Percentiles rank a stretch among this genome's conserved stretches.
phyloP scores from a whole-genome alignment of 176 grass and related monocot genomes.

The Lolium perenne region DNA sequence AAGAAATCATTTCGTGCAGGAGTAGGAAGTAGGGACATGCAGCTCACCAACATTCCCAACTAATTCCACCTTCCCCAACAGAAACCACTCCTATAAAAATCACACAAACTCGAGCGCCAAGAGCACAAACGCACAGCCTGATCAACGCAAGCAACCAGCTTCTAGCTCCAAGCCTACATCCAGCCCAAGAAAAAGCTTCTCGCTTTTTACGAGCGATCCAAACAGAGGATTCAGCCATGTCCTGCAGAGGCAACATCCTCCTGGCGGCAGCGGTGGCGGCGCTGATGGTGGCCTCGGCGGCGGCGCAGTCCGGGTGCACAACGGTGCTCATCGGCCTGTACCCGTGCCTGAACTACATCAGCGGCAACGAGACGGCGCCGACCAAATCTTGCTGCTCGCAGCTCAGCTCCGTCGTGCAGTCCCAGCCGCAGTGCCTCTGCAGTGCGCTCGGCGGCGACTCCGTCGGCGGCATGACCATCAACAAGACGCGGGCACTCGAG shows the following conservation, averaged over 20 bases:
- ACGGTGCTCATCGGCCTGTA: conserved; percentile 65
- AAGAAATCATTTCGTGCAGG: neutral
- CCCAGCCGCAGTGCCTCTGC: conserved; percentile 80
- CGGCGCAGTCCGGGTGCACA: conserved; percentile 71
- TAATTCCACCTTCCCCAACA: neutral
- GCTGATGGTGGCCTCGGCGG: conserved; percentile 30
- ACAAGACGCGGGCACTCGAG: conserved; percentile 60
- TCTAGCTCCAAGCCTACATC: neutral
- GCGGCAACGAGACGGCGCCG: conserved; percentile 62
- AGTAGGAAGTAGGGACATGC: conserved; percentile 43
- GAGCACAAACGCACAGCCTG: neutral
- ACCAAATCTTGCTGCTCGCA: conserved; percentile 68
- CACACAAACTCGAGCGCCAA: neutral
- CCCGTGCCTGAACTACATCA: conserved; percentile 96
- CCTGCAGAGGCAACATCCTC: neutral
- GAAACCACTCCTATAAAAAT: conserved; percentile 29
- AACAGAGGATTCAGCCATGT: neutral
- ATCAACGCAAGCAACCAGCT: neutral
- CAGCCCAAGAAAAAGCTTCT: neutral
- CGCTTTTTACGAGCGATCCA: neutral
- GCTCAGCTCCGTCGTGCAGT: conserved; percentile 63
- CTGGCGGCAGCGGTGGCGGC: conserved; percentile 10
- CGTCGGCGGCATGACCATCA: conserved; percentile 66
- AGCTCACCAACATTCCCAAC: conserved; percentile 50
- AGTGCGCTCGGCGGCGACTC: conserved; percentile 54